phyloP scores from a whole-genome alignment of 257 asterid species.

The Solanum neorickii region DNA sequence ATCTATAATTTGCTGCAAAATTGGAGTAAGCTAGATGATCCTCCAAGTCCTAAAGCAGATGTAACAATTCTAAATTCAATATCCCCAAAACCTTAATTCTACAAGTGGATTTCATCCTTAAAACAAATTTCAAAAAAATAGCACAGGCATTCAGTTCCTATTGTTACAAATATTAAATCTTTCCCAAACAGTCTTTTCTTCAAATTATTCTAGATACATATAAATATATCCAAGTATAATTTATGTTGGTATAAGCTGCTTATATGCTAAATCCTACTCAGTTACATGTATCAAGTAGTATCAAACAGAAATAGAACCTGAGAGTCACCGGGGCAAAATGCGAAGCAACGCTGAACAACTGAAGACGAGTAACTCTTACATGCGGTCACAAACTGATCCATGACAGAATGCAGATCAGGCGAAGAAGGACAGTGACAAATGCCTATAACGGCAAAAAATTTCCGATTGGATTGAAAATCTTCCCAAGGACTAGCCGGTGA shows the following conservation, averaged over 20 bases:
- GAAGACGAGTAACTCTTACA: conserved; percentile 70
- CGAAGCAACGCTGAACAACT: conserved; percentile 84
- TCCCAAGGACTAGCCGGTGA: conserved; percentile 98
- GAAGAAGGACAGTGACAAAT: conserved; percentile 84
- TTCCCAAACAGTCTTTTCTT: neutral
- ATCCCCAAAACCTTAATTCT: neutral
- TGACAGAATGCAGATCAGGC: conserved; percentile 71
- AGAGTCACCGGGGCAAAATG: conserved; percentile 85
- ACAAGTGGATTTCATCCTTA: neutral
- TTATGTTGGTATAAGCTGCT: neutral
- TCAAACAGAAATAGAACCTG: conserved; percentile 23
- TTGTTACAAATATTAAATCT: neutral
- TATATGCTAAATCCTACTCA: neutral
- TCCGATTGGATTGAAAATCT: conserved; percentile 88
- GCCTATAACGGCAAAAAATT: conserved; percentile 78
- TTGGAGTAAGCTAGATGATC: neutral
- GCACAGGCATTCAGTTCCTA: neutral
- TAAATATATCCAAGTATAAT: neutral
- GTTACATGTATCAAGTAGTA: neutral
- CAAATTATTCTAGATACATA: neutral
- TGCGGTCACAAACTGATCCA: conserved; percentile 42
- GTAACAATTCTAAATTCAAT: neutral
- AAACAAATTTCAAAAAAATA: neutral
- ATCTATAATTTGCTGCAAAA: neutral
- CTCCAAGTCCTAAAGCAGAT: neutral